phyloP scores from a whole-genome alignment of 805 yeast species.

The Kodamaea kakaduensis region DNA sequence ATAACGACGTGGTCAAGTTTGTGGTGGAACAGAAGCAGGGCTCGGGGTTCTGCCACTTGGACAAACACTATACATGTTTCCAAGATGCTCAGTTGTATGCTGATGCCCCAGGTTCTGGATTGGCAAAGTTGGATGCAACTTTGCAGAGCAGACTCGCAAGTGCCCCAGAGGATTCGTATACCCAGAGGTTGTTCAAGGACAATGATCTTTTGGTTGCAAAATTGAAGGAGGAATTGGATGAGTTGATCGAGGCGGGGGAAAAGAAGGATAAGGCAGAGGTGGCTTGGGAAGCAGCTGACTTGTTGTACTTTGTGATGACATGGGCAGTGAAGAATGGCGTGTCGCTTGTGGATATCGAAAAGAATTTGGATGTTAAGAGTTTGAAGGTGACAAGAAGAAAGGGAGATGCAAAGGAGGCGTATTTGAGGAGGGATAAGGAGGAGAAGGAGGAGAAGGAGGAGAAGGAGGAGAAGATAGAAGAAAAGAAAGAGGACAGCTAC shows the following conservation, averaged over 20 bases:
- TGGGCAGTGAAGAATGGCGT: conserved; percentile 71
- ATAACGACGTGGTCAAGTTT: conserved; percentile 84
- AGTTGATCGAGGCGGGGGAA: conserved; percentile 75
- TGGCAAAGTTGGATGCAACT: conserved; percentile 63
- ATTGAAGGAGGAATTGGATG: conserved; percentile 95
- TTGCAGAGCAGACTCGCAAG: conserved; percentile 54
- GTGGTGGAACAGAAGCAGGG: conserved; percentile 76
- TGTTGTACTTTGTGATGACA: conserved; percentile 54
- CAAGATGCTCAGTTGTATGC: conserved; percentile 32
- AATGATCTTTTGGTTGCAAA: conserved; percentile 73
- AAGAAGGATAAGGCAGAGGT: conserved; percentile 41
- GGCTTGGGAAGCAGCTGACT: conserved; percentile 97
- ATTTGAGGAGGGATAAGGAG: conserved; percentile 35
- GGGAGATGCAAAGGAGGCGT: conserved; percentile 93
- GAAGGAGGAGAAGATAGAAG: conserved; percentile 49
- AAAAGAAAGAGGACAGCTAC: conserved; percentile 26
- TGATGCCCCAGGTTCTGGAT: conserved; percentile 58
- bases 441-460: conserved; percentile 97
- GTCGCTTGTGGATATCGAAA: conserved; percentile 73
- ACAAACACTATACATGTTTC: conserved; percentile 73
- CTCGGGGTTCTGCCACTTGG: conserved; percentile 88
- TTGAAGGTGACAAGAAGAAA: conserved; percentile 86
- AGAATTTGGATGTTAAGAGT: conserved; percentile 76
- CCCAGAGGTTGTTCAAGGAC: conserved; percentile 82
- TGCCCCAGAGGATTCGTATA: conserved; percentile 94